Conservation (phyloP, 177 flowering plant species). For the Telopea speciosissima region DNA sequence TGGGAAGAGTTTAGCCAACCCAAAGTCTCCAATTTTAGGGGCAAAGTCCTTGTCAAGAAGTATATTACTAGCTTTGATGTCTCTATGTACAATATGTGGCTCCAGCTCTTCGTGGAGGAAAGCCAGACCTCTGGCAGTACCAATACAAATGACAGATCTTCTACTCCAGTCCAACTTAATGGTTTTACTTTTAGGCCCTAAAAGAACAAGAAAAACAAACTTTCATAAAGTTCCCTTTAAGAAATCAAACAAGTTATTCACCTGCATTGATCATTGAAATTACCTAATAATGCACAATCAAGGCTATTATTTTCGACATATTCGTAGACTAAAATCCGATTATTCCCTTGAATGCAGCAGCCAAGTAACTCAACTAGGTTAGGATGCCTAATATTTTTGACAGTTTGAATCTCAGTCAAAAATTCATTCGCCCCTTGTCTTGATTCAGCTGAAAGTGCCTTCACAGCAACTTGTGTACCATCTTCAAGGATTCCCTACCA, state of each 20-base stretch:
- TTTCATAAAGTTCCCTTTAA: not conserved
- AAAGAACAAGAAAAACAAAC: not conserved
- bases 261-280: not conserved
- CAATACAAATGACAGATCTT: constrained; percentile 12
- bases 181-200: not conserved
- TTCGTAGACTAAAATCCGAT: constrained; percentile 1
- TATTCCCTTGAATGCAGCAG: not conserved
- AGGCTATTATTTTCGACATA: not conserved
- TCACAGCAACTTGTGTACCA: not conserved
- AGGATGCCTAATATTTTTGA: not conserved
- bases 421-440: not conserved
- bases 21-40: constrained; percentile 16
- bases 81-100: constrained; percentile 15
- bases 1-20: not conserved
- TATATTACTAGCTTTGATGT: constrained; percentile 2
- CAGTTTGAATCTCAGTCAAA: not conserved
- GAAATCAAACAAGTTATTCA: not conserved
- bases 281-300: not conserved
- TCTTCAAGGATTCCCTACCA: not conserved
- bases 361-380: constrained; percentile 2
- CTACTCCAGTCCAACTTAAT: constrained; percentile 8
- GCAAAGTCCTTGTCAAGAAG: constrained; percentile 9
- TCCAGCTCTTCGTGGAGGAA: constrained; percentile 16
- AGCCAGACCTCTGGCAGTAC: constrained; percentile 13
- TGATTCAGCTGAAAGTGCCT: constrained; percentile 2